Base-by-base conservation (phyloP, 768 basidiomycete genomes). In the Leccinum broughii region DNA sequence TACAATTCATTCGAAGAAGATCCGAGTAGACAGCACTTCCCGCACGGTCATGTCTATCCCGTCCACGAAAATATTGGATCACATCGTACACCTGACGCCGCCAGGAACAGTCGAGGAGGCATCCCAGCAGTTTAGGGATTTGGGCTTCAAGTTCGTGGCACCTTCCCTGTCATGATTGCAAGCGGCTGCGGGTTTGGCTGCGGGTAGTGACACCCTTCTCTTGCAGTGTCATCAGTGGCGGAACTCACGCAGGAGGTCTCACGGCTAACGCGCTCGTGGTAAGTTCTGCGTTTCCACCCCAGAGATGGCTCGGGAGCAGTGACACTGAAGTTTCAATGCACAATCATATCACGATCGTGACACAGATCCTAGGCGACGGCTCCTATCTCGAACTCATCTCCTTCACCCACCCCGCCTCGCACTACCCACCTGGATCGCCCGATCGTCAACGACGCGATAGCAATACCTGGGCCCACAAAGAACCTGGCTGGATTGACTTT, bases 31-130 rank as follows among this genome's bases (percentile, higher is more conserved):
- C 9, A 46, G 44, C 44, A 46, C 44, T 20, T 20, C n/a, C 44
- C 44, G 6, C n/a, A 24, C 11, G 8, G 13, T 20, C 26, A 74
- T 72, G 73, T 52, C 67, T 13, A 35, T 41, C 6, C 70, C 71
- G 28, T 74, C 76, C 17, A 84, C 81, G 2, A 75, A 70, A 49
- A 81, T 71, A 30, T 67, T 90, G 11, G 89, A 91, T 62, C 89
- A 91, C 63, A 83, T 91, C 58, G 81, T 91, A 1, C 84, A 90
- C 68, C 76, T 91, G n/a, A 85, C 85, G 0, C 84, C 88, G 0
- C 85, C 88, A 1, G 86, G 82, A 0, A 77, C 83, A 0, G 76
- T 90, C 10, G 68, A 78, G 20, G 71, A 80, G 35, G 80, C 78
- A 22, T 76, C 83, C 1, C 69, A 80, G 22, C 80, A 83, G 51